phyloP scores from a whole-genome alignment of 108 stramenopile genomes.

The Discostella stelligeroides region DNA sequence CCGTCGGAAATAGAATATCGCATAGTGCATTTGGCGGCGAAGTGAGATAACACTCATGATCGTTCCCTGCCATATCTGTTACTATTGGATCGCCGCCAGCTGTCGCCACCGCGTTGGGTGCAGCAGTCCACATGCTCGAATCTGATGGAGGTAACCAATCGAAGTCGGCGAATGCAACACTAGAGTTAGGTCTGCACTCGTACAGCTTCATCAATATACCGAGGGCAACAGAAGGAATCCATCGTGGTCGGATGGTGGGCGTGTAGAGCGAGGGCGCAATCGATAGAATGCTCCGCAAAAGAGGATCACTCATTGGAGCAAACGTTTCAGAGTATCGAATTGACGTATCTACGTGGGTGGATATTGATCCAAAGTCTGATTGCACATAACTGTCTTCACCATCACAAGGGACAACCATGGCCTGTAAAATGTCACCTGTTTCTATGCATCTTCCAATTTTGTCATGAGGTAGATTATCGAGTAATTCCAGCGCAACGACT shows the following conservation, averaged over 20 bases:
- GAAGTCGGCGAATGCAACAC: conserved; percentile 77
- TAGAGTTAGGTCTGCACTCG: conserved; percentile 61
- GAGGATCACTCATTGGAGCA: conserved; percentile 63
- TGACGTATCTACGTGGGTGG: conserved; percentile 18
- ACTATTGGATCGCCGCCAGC: conserved; percentile 74
- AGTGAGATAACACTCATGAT: conserved; percentile 71
- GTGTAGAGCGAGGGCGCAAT: conserved; percentile 41
- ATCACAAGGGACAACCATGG: conserved; percentile 40
- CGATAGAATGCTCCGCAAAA: conserved; percentile 56
- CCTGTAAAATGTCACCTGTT: conserved; percentile 62
- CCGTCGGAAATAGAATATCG: conserved; percentile 85
- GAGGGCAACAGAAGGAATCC: conserved; percentile 80
- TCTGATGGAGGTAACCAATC: conserved; percentile 67
- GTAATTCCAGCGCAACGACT: conserved; percentile 73
- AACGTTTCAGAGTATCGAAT: conserved; percentile 54
- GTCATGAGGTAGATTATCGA: conserved; percentile 88
- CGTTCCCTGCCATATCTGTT: conserved; percentile 73
- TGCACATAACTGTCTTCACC: background rate
- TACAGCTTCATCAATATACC: conserved; percentile 59
- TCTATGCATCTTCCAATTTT: conserved; percentile 56
- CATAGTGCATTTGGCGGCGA: conserved; percentile 53
- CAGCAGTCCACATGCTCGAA: conserved; percentile 4
- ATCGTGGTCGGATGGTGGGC: conserved; percentile 41
- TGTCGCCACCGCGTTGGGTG: conserved; percentile 19
- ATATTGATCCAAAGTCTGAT: background rate